These are phyloP conservation scores for Dothideomycetidae sp. DNA, from an alignment of 2,329 filamentous ascomycete genomes.

Conservation along the genomic window DNA sequence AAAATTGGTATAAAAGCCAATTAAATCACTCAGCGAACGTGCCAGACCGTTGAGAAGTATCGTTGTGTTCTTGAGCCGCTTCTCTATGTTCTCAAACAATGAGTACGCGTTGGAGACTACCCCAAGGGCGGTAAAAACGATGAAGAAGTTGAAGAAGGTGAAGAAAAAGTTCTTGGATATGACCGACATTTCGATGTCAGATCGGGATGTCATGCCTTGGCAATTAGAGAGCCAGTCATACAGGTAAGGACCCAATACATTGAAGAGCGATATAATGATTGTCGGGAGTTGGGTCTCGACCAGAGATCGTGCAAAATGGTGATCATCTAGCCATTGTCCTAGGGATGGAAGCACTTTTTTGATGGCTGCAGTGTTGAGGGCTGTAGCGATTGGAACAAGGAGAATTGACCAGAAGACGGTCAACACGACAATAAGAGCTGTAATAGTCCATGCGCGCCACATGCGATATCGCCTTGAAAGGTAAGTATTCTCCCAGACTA, in stretches of 20 bases:
- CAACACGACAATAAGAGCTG: conserved; percentile 64
- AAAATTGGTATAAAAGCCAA: conserved; percentile 82
- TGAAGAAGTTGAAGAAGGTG: conserved; percentile 96
- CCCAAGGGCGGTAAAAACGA: conserved; percentile 80
- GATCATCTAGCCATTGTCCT: conserved; percentile 49
- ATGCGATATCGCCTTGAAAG: conserved; percentile 59
- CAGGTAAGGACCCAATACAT: conserved; percentile 78
- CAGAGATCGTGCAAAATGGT: conserved; percentile 58
- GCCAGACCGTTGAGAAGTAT: conserved; percentile 65
- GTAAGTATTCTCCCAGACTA: conserved; percentile 95
- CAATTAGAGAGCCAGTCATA: conserved; percentile 86
- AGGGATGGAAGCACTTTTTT: conserved; percentile 56
- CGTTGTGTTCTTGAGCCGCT: conserved; percentile 65
- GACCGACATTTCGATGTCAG: conserved; percentile 83
- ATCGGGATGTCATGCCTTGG: conserved; percentile 90
- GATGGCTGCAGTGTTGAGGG: conserved; percentile 72
- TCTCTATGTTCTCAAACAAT: conserved; percentile 48
- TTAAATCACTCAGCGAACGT: conserved; percentile 55
- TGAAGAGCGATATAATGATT: conserved; percentile 69
- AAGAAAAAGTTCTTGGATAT: conserved; percentile 99
- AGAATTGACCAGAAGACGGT: conserved; percentile 81
- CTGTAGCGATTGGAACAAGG: conserved; percentile 61
- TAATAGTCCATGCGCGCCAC: conserved; percentile 69
- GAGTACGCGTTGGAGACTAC: conserved; percentile 62
- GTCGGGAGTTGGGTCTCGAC: conserved; percentile 83